Evolutionary conservation across 495 filamentous ascomycete species (phyloP), one percentile per base, ranked within the genome.

Genomic region (Zalerion maritima): DNA sequence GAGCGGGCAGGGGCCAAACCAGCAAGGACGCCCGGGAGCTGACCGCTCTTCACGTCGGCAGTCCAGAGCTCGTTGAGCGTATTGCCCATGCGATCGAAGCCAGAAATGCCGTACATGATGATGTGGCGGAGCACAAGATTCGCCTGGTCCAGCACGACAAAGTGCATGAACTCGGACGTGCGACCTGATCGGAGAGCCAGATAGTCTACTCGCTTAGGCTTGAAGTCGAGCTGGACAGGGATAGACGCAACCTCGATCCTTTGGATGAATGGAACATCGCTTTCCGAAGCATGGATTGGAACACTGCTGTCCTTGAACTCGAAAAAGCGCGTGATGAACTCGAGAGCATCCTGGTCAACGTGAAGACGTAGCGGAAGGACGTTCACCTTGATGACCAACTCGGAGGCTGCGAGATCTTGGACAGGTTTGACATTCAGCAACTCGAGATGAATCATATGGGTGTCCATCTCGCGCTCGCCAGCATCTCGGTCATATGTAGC

Each of bases 131-230:
- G 64, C 1, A 81, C 70, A 69, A 99, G 78, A 34, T 89, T 75
- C 2, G 86, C 70, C 31, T 79, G 73, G 35, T 99, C 87, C 8
- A 99, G 71, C 23, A 89, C 81, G 40, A 94, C 68, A 50, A 99
- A 92, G 54, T 99, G 96, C 91, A 96, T 96, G 47, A 99, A 89
- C 50, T 99, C 91, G 1, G 81, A 92, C 2, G 91, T 99, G 35
- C 82, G 85, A n/a, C 91, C 91, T 4, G 91, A 94, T n/a, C 85
- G 76, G 5, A 99, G 68, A 6, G 86, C 83, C 0, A 73, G 78
- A 45, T 96, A 99, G 53, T 99, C 84, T 14, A 99, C 81, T 8
- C 83, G 71, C 53, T 96, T 94, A 4, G 91, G 91, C 52, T 99
- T 99, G 59, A 96, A 99, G 51, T 99, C 89, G 4, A 96, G 67